Percentiles rank a stretch among this genome's conserved stretches.
phyloP scores from a whole-genome alignment of 345 rosid species.

The Eucalyptus sideroxylon region DNA sequence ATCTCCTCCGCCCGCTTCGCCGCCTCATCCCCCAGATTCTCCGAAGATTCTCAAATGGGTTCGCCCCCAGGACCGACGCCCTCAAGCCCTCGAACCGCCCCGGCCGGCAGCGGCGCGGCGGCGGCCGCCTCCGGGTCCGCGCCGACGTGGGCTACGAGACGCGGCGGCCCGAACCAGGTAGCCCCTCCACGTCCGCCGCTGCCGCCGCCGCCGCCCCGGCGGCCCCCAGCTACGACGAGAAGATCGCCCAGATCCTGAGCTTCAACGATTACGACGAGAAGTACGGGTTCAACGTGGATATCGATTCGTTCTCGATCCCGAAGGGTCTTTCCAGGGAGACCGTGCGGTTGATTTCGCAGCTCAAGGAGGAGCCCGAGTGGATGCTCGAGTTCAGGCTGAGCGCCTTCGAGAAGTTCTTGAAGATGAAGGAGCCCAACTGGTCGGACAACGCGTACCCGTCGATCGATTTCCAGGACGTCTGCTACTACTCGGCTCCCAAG shows the following conservation, averaged over 20 bases:
- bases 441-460: slow-evolving; percentile 71
- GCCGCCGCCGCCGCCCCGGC: not conserved
- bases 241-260: slow-evolving; percentile 54
- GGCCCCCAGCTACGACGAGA: slow-evolving; percentile 25
- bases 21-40: not conserved
- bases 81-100: not conserved
- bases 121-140: not conserved
- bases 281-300: slow-evolving; percentile 62
- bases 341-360: slow-evolving; percentile 40
- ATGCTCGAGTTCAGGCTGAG: slow-evolving; percentile 71
- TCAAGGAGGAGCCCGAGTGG: slow-evolving; percentile 88
- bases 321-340: slow-evolving; percentile 79
- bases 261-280: slow-evolving; percentile 63
- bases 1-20: not conserved
- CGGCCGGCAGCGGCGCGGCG: not conserved
- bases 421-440: slow-evolving; percentile 71
- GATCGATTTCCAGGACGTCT: slow-evolving; percentile 69
- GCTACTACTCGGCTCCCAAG: slow-evolving; percentile 89
- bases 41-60: not conserved
- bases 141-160: slow-evolving; percentile 2
- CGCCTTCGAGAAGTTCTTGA: slow-evolving; percentile 69
- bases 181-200: not conserved
- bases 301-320: slow-evolving; percentile 71
- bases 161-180: slow-evolving; percentile 25
- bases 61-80: slow-evolving; percentile 11